Percentiles rank a stretch among this genome's conserved stretches.
Conservation (phyloP, 2,329 filamentous ascomycete species). For the Thielaviopsis euricoi region DNA sequence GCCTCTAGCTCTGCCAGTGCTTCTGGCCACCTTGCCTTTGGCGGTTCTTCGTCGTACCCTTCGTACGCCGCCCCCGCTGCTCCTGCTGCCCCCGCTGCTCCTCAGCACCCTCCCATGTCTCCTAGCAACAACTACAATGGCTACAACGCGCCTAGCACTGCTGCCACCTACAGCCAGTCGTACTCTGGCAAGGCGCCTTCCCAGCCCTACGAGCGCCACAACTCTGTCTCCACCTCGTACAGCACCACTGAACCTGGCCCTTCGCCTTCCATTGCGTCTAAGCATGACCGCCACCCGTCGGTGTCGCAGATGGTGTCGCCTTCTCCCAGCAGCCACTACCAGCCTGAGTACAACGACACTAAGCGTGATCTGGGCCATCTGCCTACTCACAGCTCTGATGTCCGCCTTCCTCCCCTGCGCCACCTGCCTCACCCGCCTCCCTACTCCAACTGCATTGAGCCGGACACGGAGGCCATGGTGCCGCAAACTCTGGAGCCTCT, state of each 20-base stretch:
- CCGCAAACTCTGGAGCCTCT: neutral
- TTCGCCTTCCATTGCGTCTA: constrained; percentile 1
- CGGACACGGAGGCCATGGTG: neutral
- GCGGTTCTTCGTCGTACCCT: neutral
- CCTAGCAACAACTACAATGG: constrained; percentile 13
- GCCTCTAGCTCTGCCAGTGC: neutral
- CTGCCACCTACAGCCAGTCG: neutral
- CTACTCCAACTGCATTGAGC: neutral
- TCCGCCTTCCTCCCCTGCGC: neutral
- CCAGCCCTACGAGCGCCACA: constrained; percentile 6
- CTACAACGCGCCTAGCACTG: neutral
- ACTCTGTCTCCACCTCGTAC: neutral
- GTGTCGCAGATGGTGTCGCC: neutral
- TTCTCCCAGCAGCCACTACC: constrained; percentile 5
- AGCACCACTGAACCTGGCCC: neutral
- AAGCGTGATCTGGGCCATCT: neutral
- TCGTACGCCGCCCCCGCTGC: neutral
- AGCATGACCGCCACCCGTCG: constrained; percentile 4
- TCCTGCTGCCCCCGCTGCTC: neutral
- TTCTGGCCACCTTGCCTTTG: neutral
- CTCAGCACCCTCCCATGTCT: constrained; percentile 20
- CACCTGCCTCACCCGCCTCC: neutral
- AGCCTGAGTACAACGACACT: neutral
- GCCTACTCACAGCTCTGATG: neutral
- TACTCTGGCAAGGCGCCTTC: neutral